These are phyloP conservation scores for Gyrodon lividus DNA, from an alignment of 768 basidiomycete species.

Conservation along the genomic window DNA sequence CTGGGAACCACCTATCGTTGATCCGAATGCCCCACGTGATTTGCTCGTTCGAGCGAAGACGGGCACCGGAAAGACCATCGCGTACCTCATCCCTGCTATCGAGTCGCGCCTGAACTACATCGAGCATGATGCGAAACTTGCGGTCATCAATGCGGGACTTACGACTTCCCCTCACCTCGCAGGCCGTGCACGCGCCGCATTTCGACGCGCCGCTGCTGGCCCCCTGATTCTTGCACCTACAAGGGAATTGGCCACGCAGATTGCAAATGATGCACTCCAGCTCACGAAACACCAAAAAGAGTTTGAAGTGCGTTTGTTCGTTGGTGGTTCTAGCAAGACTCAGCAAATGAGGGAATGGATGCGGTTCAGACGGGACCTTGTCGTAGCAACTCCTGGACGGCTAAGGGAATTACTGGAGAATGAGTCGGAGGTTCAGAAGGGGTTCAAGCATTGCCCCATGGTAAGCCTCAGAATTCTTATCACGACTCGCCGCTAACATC, in stretches of 20 bases:
- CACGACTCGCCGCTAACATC: conserved; percentile 6
- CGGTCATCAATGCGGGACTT: conserved; percentile 43
- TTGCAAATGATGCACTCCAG: conserved; percentile 77
- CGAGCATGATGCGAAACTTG: conserved; percentile 41
- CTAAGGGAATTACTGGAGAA: conserved; percentile 68
- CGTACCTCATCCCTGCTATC: conserved; percentile 84
- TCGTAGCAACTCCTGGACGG: conserved; percentile 90
- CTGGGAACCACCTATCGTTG: not conserved
- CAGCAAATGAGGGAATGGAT: conserved; percentile 69
- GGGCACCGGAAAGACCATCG: conserved; percentile 87
- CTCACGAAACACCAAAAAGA: conserved; percentile 59
- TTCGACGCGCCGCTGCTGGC: conserved; percentile 55
- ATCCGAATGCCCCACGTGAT: conserved; percentile 46
- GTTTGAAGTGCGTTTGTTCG: conserved; percentile 70
- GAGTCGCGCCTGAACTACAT: conserved; percentile 69
- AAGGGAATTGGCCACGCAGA: conserved; percentile 86
- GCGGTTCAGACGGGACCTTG: conserved; percentile 66
- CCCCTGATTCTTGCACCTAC: conserved; percentile 86
- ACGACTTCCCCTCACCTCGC: conserved; percentile 30
- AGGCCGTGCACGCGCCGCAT: conserved; percentile 33
- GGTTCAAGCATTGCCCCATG: conserved; percentile 53
- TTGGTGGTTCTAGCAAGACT: conserved; percentile 71
- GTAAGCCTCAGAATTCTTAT: conserved; percentile 40
- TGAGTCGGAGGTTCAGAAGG: conserved; percentile 53
- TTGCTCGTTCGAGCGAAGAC: conserved; percentile 86